Evolutionary conservation across 805 yeast genomes (phyloP).

Genomic region (Candida michaelii): DNA sequence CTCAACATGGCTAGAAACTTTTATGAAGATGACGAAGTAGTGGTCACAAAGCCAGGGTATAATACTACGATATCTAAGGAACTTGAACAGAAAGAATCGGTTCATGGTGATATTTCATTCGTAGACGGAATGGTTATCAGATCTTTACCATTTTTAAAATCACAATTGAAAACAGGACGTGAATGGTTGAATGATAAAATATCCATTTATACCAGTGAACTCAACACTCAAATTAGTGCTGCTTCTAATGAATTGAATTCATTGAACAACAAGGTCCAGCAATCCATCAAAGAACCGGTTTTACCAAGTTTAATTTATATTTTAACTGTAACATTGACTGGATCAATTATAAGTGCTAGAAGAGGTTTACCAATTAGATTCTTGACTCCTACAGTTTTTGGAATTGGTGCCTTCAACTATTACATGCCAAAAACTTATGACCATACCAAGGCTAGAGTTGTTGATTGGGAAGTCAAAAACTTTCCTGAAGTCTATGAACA

Average conservation of each 20-base stretch:
- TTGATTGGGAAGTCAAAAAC: constrained; percentile 26
- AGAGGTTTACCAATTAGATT: constrained; percentile 51
- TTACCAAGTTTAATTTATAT: constrained; percentile 57
- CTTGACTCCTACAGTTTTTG: constrained; percentile 50
- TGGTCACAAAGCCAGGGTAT: constrained; percentile 49
- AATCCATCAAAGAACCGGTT: constrained; percentile 49
- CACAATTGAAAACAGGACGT: constrained; percentile 41
- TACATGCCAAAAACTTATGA: constrained; percentile 52
- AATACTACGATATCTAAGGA: constrained; percentile 37
- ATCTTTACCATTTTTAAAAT: constrained; percentile 48
- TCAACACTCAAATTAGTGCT: constrained; percentile 47
- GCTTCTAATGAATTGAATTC: constrained; percentile 40
- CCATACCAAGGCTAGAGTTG: constrained; percentile 27
- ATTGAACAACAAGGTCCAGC: constrained; percentile 29
- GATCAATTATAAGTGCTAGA: constrained; percentile 53
- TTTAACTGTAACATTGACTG: constrained; percentile 54
- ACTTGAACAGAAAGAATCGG: constrained; percentile 38
- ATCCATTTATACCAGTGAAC: constrained; percentile 42
- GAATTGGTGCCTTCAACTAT: constrained; percentile 43
- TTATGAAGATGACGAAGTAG: constrained; percentile 52
- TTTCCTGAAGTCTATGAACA: constrained; percentile 33
- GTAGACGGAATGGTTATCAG: constrained; percentile 57
- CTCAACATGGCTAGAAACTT: constrained; percentile 38
- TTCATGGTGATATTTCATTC: constrained; percentile 39
- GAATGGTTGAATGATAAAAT: constrained; percentile 36